These are phyloP conservation scores for Heteromeles arbutifolia DNA, from an alignment of 306 rosid species.

Conservation along the genomic window DNA sequence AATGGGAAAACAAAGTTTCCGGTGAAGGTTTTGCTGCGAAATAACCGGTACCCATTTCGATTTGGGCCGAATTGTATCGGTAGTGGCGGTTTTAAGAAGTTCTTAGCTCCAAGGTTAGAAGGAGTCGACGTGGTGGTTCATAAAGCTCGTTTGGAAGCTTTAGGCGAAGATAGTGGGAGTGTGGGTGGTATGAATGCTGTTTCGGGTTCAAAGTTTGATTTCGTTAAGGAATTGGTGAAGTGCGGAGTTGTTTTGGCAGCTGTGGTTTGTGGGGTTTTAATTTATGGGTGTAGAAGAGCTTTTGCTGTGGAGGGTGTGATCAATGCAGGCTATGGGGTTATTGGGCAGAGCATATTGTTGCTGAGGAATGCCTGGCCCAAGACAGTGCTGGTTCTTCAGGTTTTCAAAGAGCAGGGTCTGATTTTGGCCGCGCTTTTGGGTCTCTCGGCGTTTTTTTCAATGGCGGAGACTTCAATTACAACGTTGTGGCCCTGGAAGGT, in stretches of 20 bases:
- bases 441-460: conserved; percentile 95
- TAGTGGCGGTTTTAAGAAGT: conserved; percentile 20
- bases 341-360: conserved; percentile 62
- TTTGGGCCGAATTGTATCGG: conserved; percentile 18
- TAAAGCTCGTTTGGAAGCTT: conserved; percentile 36
- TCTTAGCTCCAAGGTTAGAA: conserved; percentile 4
- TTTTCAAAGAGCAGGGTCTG: conserved; percentile 92
- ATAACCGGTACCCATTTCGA: conserved; percentile 20
- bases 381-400: conserved; percentile 54
- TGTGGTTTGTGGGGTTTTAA: conserved; percentile 55
- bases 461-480: conserved; percentile 98
- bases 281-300: conserved; percentile 53
- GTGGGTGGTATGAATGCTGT: conserved; percentile 19
- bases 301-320: conserved; percentile 61
- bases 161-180: conserved; percentile 28
- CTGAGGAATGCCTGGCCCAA: conserved; percentile 83
- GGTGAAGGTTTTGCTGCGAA: conserved; percentile 28
- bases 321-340: conserved; percentile 62
- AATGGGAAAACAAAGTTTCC: conserved; percentile 20
- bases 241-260: conserved; percentile 61
- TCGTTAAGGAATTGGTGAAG: conserved; percentile 37
- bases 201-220: conserved; percentile 28
- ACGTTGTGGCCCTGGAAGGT: conserved; percentile 99
- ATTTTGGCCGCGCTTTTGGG: conserved; percentile 77
- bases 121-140: conserved; percentile 11